Conservation (phyloP, 352 stramenopile genomes). For the Phytopythium kandeliae region DNA sequence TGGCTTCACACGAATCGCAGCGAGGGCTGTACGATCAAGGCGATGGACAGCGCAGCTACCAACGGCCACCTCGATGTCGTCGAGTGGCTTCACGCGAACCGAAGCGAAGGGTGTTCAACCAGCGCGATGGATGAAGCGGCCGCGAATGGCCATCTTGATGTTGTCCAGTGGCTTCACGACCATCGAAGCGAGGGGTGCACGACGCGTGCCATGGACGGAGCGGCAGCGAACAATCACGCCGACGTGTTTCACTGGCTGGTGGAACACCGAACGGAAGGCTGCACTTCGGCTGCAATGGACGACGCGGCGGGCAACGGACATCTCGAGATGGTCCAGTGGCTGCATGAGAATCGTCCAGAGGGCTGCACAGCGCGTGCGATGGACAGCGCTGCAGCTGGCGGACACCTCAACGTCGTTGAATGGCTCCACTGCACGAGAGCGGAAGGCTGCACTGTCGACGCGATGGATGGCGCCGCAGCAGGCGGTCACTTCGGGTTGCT, state of each 20-base stretch:
- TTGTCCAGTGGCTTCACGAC: conserved; percentile 21
- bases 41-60: conserved; percentile 3
- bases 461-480: conserved; percentile 1
- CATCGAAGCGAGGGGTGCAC: conserved; percentile 17
- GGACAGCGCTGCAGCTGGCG: conserved; percentile 23
- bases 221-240: conserved; percentile 10
- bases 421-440: conserved; percentile 15
- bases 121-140: conserved; percentile 19
- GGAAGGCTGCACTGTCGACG: background rate
- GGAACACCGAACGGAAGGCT: conserved; percentile 15
- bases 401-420: conserved; percentile 28
- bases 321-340: conserved; percentile 22
- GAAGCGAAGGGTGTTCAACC: conserved; percentile 3
- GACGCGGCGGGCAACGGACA: conserved; percentile 17
- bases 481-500: conserved; percentile 5
- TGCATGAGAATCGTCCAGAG: conserved; percentile 18
- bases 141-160: conserved; percentile 17
- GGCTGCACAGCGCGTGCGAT: conserved; percentile 30
- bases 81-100: conserved; percentile 5
- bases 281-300: conserved; percentile 15
- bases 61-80: background rate
- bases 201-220: conserved; percentile 21
- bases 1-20: background rate
- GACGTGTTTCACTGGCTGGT: conserved; percentile 6
- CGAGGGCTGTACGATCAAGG: conserved; percentile 7